Conservation (phyloP, 2,329 filamentous ascomycete genomes). For the Diaporthe ilicicola region DNA sequence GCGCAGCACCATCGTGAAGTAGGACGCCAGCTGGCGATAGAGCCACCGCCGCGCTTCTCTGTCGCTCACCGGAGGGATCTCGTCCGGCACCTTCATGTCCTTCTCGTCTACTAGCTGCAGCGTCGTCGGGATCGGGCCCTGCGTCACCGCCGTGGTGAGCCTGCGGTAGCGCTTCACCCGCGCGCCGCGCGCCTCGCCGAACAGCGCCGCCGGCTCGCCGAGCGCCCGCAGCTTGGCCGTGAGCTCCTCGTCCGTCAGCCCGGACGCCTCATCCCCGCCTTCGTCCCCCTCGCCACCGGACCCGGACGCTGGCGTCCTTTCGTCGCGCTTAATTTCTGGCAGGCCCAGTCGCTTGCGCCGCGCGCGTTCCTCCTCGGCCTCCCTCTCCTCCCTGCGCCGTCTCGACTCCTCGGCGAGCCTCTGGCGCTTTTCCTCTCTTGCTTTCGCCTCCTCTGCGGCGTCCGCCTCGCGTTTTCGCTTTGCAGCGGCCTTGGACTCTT, state of each 20-base stretch:
- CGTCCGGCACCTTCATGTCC: conserved; percentile 83
- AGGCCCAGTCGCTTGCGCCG: conserved; percentile 81
- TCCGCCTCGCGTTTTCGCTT: conserved; percentile 94
- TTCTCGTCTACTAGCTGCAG: conserved; percentile 81
- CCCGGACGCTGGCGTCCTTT: background rate
- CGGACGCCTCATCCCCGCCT: conserved; percentile 56
- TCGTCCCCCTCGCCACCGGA: conserved; percentile 48
- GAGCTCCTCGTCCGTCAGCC: conserved; percentile 78
- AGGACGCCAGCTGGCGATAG: conserved; percentile 88
- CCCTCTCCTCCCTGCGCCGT: conserved; percentile 73
- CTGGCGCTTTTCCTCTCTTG: conserved; percentile 83
- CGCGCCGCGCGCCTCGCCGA: conserved; percentile 80
- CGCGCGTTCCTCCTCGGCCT: conserved; percentile 75
- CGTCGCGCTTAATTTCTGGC: conserved; percentile 69
- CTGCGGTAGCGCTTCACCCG: conserved; percentile 76
- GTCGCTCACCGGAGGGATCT: conserved; percentile 68
- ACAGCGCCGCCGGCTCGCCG: conserved; percentile 77
- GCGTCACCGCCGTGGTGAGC: conserved; percentile 68
- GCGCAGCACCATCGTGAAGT: conserved; percentile 93
- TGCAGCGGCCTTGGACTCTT: conserved; percentile 72
- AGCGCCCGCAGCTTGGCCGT: conserved; percentile 72
- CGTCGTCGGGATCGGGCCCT: conserved; percentile 87
- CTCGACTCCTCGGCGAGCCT: conserved; percentile 83
- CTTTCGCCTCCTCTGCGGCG: conserved; percentile 72
- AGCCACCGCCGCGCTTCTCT: conserved; percentile 73